Evolutionary conservation across 768 basidiomycete species (phyloP).

Genomic region (Mycena filopes): DNA sequence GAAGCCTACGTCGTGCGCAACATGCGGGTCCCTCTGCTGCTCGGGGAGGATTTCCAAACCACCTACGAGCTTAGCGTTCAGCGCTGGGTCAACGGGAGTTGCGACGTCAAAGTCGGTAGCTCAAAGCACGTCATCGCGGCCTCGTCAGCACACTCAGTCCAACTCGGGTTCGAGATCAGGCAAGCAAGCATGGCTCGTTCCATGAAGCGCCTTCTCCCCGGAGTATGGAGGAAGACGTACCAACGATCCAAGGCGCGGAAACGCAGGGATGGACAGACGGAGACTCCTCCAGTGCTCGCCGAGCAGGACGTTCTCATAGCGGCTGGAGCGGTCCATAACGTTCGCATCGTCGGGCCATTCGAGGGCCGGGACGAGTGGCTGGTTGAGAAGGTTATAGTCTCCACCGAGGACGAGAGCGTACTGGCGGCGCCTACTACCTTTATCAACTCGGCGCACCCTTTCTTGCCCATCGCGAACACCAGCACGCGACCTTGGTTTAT

Average conservation of each 20-base stretch:
- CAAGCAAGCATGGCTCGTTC: not conserved
- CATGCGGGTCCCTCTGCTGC: constrained; percentile 36
- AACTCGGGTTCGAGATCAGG: constrained; percentile 17
- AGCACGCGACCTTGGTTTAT: constrained; percentile 22
- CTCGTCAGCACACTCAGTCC: constrained; percentile 10
- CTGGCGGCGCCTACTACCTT: not conserved
- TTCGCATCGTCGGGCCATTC: constrained; percentile 25
- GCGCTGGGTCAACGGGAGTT: constrained; percentile 7
- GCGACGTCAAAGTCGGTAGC: constrained; percentile 7
- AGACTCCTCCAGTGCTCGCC: not conserved
- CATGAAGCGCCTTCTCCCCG: no score
- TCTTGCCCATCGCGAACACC: constrained; percentile 33
- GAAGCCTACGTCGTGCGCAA: constrained; percentile 38
- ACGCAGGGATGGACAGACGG: not conserved
- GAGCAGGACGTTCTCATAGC: constrained; percentile 5
- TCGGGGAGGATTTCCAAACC: constrained; percentile 27
- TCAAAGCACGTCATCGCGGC: constrained; percentile 1
- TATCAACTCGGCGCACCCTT: not conserved
- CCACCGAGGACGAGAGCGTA: not conserved
- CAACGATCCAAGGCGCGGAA: not conserved
- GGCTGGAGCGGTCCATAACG: constrained; percentile 4
- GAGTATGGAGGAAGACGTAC: not conserved
- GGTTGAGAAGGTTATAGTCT: not conserved
- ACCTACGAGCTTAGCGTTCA: constrained; percentile 31
- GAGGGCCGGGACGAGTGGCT: not conserved